Base-by-base conservation (phyloP, 108 stramenopile genomes). In the Poteriospumella lacustris region DNA sequence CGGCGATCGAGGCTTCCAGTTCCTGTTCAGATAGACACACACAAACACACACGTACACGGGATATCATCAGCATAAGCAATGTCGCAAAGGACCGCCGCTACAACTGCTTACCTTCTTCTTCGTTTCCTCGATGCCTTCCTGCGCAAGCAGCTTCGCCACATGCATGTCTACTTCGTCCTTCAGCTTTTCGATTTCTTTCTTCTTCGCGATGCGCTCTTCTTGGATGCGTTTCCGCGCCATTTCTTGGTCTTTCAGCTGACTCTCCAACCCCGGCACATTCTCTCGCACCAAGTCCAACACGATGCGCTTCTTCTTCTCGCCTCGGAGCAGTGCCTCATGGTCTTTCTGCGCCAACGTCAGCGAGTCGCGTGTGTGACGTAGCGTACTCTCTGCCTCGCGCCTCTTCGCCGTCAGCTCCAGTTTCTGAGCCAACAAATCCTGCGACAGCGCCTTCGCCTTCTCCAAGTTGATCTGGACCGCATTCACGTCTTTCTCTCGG, bases 111-210 rank as follows among this genome's bases (percentile, higher is more conserved):
- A 73, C 70, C 41, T 28, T 28, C 0, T 73, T 56, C 39, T 68
- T 75, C 2, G 42, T 40, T 42, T 58, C 29, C 76, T 88, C 85
- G 12, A 76, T 28, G 33, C 68, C 58, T 60, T 84, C 85, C 67
- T 85, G 80, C 31, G 29, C 44, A 12, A 86, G 47, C 26, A 88
- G 69, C 28, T 52, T n/a, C 36, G 79, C 83, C 36, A 86, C 52
- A 0, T 43, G 40, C 1, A 87, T 33, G 79, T 87, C 86, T 5
- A 89, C 59, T 40, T 89, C 88, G 43, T 84, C 76, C 42, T 77
- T 62, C 47, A 82, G 31, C 26, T 39, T 28, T 19, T 83, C 78
- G 12, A 67, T 15, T 39, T 70, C 26, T 52, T 68, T 68, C 59
- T 31, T 2, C 19, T 42, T 28, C n/a, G 34, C 40, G 60, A 64